These are phyloP conservation scores for Moniliella sp. DNA, from an alignment of 1,284 basidiomycete genomes.

Conservation along the genomic window DNA sequence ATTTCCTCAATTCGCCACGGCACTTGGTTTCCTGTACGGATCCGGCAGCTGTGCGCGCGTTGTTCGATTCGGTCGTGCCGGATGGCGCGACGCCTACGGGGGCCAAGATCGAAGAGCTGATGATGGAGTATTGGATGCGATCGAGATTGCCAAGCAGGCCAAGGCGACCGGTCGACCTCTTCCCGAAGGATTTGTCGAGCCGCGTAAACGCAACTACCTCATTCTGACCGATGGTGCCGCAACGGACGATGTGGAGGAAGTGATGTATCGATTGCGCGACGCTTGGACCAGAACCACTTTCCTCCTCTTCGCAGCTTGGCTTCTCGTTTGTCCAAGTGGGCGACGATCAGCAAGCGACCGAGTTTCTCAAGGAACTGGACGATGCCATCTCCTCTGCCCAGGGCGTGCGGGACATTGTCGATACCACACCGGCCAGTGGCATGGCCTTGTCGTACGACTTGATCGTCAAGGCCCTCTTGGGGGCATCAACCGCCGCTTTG, in stretches of 20 bases:
- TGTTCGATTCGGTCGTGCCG: slow-evolving; percentile 10
- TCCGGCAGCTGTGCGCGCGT: slow-evolving; percentile 3
- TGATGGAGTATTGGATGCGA: slow-evolving; percentile 10
- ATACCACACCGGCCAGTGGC: background rate
- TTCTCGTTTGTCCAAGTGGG: slow-evolving; percentile 44
- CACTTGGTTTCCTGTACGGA: slow-evolving; percentile 3
- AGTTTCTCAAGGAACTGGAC: slow-evolving; percentile 40
- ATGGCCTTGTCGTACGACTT: too few relatives aligned
- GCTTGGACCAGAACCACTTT: slow-evolving; percentile 39
- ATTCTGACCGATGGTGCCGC: slow-evolving; percentile 9
- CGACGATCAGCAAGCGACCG: slow-evolving; percentile 33
- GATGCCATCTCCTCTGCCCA: slow-evolving; percentile 28
- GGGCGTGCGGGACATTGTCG: slow-evolving; percentile 3
- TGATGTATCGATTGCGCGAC: slow-evolving; percentile 38
- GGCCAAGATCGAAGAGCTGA: slow-evolving; percentile 8
- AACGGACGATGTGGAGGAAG: slow-evolving; percentile 40
- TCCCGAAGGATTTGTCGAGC: background rate
- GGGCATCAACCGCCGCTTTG: slow-evolving; percentile 44
- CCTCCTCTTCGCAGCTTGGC: slow-evolving; percentile 39
- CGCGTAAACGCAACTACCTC: slow-evolving; percentile 6
- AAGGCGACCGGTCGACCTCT: background rate
- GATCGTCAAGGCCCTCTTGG: too few relatives aligned
- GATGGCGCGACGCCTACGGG: slow-evolving; percentile 14
- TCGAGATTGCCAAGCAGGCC: slow-evolving; percentile 7
- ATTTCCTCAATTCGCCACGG: slow-evolving; percentile 9